Evolutionary conservation across 495 filamentous ascomycete genomes (phyloP), one percentile per base, ranked within the genome.

Genomic region (Platismatia glauca): DNA sequence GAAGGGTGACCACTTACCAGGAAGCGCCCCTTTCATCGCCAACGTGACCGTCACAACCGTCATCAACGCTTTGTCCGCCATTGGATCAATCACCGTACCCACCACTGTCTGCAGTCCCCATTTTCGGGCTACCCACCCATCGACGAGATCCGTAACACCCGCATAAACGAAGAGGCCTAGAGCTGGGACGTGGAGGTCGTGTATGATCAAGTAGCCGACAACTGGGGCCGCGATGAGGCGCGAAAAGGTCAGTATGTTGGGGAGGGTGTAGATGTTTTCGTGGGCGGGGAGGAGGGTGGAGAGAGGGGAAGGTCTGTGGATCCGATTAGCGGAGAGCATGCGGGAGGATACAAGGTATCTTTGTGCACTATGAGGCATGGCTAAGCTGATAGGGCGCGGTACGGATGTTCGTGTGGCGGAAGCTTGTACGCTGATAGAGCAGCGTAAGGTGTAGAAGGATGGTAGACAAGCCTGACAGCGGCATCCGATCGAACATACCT

Each of bases 31-130:
- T 61, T 95, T 89, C 46, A 87, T 76, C 8, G 91, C 92, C 44
- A 97, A 71, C 63, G 86, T 88, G 9, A 91, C 86, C 0, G 92
- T 93, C 59, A 95, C 76, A 38, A 96, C 81, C 4, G 91, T 96
- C 94, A 98, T 97, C 64, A 97, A 78, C 15, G 84, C 83, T 78
- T 97, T 97, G 71, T 97, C 93, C 18, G 93, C 93, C 88, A 96
- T 94, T 15, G 93, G 93, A 68, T 97, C 93, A 60, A 98, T 91
- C 38, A 98, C 85, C 55, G 88, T 92, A n/a, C 94, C 94, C 18
- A 97, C 90, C 1, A 98, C 95, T 0, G 94, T 97, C 74, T 91
- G 86, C 15, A 90, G 83, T 44, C 91, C 86, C 81, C 87, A 97
- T 56, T 79, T 79, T 48, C 94, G 84, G 20, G 94, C 94, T 62